These are phyloP conservation scores for Botrytis hyacinthi DNA, from an alignment of 2,329 filamentous ascomycete species.

Conservation along the genomic window DNA sequence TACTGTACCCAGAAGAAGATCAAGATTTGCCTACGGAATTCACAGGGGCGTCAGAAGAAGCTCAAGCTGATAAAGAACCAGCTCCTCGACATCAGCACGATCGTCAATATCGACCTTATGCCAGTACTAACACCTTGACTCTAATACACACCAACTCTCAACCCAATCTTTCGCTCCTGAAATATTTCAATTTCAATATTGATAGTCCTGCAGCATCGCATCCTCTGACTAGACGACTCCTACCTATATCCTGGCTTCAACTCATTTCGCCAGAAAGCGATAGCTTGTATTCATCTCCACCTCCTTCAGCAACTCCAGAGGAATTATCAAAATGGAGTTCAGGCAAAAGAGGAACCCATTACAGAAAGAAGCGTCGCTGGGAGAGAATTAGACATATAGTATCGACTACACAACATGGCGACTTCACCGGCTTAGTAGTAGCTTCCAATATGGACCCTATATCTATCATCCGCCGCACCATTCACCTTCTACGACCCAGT, in stretches of 20 bases:
- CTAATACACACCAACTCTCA: conserved; percentile 79
- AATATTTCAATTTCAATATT: conserved; percentile 84
- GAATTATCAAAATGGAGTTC: conserved; percentile 71
- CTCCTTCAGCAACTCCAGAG: conserved; percentile 56
- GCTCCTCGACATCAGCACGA: conserved; percentile 13
- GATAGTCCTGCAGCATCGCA: conserved; percentile 56
- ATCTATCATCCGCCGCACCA: conserved; percentile 68
- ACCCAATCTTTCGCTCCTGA: conserved; percentile 81
- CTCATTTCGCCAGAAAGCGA: conserved; percentile 76
- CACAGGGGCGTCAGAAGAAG: conserved; percentile 17
- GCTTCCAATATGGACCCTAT: conserved; percentile 79
- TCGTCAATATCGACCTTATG: conserved; percentile 27
- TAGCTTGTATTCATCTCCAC: conserved; percentile 66
- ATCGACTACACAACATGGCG: conserved; percentile 69
- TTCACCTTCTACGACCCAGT: conserved; percentile 80
- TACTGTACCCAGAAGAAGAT: conserved; percentile 49
- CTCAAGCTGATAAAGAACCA: conserved; percentile 15
- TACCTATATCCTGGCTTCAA: conserved; percentile 88
- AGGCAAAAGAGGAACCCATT: conserved; percentile 79
- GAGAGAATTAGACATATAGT: conserved; percentile 69
- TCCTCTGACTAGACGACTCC: conserved; percentile 77
- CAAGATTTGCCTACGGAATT: conserved; percentile 11
- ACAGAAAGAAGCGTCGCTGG: conserved; percentile 85
- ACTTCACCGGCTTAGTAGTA: conserved; percentile 79
- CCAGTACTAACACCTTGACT: conserved; percentile 66